Base-by-base conservation (phyloP, 2,329 filamentous ascomycete species). In the Cytospora paraplurivora region DNA sequence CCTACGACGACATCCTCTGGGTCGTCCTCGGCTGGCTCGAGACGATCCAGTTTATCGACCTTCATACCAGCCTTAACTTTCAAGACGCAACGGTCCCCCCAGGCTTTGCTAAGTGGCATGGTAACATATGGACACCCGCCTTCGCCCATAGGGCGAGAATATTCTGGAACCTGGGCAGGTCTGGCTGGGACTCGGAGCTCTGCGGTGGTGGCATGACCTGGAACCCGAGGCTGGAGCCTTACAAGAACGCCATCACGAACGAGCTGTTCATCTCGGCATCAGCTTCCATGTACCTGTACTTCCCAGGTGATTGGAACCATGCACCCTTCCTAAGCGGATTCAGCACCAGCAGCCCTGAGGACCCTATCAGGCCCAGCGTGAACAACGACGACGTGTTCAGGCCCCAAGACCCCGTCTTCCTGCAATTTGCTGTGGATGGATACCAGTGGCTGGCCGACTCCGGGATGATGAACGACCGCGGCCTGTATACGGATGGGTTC, bases 211-310 rank as follows among this genome's bases (percentile, higher is more conserved):
- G 94, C 52, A 96, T 98, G 90, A 84, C 87, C 15, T 98, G 94
- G 94, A 96, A 91, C 68, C 92, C 92, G 3, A 85, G 86, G 41
- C 78, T 94, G 34, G 76, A 82, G 47, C 92, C 93, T 0, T 98
- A 97, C 79, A 98, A 97, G 73, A 98, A 98, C 71, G 92, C 94
- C 67, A 96, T 98, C 70, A 98, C 94, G 35, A 97, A 97, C 72
- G 87, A 97, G 73, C 84, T 97, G 1, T 97, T 85, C 77, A 91
- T 97, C 65, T 83, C 93, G 0, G 92, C 92, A 0, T 95, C 91
- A 27, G 85, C 94, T 41, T 85, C 84, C 59, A 97, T 98, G 94
- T 97, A 96, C 72, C 82, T 95, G 6, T 85, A 94, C 72, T 96
- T 93, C 68, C 92, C 93, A 0, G 91, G 92, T 1, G 92, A 97